These are phyloP conservation scores for Colletotrichum sp. DNA, from an alignment of 2,329 filamentous ascomycete genomes.

Conservation along the genomic window DNA sequence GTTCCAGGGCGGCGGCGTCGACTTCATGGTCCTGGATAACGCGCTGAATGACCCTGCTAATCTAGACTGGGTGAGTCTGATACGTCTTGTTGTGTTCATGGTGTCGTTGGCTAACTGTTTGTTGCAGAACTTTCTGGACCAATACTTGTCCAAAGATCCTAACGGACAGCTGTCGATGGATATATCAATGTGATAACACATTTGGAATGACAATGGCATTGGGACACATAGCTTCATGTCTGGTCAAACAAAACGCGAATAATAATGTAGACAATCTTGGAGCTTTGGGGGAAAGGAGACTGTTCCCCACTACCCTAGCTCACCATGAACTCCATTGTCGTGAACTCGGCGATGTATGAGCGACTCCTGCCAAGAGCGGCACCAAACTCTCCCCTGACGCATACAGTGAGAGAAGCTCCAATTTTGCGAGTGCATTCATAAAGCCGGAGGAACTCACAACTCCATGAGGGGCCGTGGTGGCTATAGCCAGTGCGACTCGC, in stretches of 20 bases:
- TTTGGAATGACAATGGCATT: neutral
- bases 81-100: neutral
- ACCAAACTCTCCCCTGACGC: neutral
- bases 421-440: neutral
- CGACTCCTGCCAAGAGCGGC: no score
- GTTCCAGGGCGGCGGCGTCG: conserved; percentile 32
- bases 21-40: conserved; percentile 39
- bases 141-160: conserved; percentile 25
- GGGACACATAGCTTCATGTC: neutral
- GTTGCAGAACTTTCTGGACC: conserved; percentile 31
- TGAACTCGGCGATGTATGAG: neutral
- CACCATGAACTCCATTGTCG: neutral
- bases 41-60: conserved; percentile 36
- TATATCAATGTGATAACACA: neutral
- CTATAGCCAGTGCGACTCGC: neutral
- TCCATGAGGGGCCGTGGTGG: neutral
- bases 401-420: neutral
- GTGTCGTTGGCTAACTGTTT: neutral
- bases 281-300: no score
- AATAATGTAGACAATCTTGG: neutral
- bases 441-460: neutral
- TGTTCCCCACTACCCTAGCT: neutral
- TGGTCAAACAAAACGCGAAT: neutral
- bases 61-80: conserved; percentile 45
- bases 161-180: neutral